Evolutionary conservation across 495 filamentous ascomycete genomes (phyloP).

Genomic region (Hyaloscypha variabilis): DNA sequence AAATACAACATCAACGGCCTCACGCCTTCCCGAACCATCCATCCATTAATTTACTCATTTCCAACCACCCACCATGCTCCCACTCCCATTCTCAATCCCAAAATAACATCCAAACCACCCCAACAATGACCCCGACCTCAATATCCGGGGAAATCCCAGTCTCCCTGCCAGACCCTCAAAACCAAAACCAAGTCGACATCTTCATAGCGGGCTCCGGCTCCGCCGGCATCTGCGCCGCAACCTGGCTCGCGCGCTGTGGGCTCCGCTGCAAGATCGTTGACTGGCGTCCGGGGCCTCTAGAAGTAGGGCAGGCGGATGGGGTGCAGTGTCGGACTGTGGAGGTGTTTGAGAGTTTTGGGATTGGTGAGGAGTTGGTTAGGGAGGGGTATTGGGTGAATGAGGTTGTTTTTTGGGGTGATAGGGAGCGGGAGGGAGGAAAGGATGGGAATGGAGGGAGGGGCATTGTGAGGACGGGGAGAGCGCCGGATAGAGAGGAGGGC

Average conservation of each 20-base stretch:
- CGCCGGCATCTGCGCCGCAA: slow-evolving; percentile 68
- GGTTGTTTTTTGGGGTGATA: slow-evolving; percentile 61
- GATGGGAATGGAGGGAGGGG: slow-evolving; percentile 32
- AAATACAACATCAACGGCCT: no score
- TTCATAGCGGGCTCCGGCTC: slow-evolving; percentile 70
- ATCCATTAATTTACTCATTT: no score
- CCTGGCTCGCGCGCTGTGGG: slow-evolving; percentile 65
- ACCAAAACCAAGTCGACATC: slow-evolving; percentile 42
- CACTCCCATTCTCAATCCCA: no score
- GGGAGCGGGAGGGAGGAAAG: no score
- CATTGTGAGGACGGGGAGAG: slow-evolving; percentile 55
- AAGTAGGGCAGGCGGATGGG: slow-evolving; percentile 78
- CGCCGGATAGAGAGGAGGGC: slow-evolving; percentile 63
- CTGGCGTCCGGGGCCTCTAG: slow-evolving; percentile 58
- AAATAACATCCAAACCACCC: no score
- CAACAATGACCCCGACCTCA: no score
- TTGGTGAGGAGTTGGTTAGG: slow-evolving; percentile 69
- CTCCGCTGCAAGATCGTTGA: slow-evolving; percentile 68
- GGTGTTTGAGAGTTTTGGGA: slow-evolving; percentile 77
- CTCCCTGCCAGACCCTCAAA: not conserved
- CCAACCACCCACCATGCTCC: no score
- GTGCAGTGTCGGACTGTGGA: slow-evolving; percentile 81
- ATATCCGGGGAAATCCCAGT: not conserved
- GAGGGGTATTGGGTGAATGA: slow-evolving; percentile 75
- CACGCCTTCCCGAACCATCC: no score